Evolutionary conservation across 305 asterid genomes (phyloP).

Genomic region (Withania somnifera): DNA sequence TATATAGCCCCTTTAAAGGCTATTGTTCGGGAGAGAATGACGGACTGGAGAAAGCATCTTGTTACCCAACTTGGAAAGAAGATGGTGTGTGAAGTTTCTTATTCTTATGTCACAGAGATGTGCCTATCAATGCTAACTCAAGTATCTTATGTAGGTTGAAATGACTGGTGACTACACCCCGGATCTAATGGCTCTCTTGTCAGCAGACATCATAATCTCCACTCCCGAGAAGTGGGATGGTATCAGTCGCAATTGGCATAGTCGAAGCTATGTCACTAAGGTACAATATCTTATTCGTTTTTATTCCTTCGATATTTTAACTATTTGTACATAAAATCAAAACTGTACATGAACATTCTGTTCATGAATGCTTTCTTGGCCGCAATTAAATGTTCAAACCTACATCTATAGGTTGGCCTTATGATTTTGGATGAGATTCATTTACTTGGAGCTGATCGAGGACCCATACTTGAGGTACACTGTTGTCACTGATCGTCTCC

Average conservation of each 20-base stretch:
- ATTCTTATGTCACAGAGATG: not conserved
- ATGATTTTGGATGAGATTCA: constrained; percentile 98
- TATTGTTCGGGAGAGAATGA: constrained; percentile 97
- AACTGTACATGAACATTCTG: not conserved
- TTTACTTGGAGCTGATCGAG: constrained; percentile 99
- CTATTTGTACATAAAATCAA: not conserved
- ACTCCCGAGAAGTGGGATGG: constrained; percentile 99
- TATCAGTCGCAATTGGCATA: constrained; percentile 97
- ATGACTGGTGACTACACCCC: constrained; percentile 99
- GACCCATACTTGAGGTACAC: constrained; percentile 94
- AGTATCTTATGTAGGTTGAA: constrained; percentile 62
- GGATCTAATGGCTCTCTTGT: constrained; percentile 68
- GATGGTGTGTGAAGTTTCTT: constrained; percentile 43
- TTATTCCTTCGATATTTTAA: not conserved
- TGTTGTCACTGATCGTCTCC: not conserved
- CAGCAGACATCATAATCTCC: constrained; percentile 87
- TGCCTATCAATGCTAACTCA: constrained; percentile 18
- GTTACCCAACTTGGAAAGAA: constrained; percentile 84
- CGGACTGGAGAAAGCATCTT: constrained; percentile 92
- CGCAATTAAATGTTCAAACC: not conserved
- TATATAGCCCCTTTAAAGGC: constrained; percentile 98
- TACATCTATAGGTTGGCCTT: constrained; percentile 72
- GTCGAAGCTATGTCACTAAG: constrained; percentile 88
- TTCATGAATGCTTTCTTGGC: not conserved
- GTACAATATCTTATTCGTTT: constrained; percentile 18